Conservation (phyloP, 305 asterid genomes). For the Fraxinus velutina region DNA sequence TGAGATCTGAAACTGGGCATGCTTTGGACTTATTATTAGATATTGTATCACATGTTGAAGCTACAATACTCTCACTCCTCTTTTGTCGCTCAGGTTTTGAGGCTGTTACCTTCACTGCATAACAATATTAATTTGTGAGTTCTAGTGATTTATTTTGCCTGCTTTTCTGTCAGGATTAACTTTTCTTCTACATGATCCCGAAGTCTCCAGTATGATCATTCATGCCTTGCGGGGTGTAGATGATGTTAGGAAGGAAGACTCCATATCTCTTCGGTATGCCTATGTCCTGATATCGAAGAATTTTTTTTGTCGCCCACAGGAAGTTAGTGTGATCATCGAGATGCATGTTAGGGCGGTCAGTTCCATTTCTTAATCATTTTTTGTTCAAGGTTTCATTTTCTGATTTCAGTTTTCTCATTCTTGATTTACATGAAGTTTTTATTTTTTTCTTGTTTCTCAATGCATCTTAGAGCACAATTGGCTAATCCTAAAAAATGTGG, state of each 20-base stretch:
- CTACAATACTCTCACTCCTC: conserved; percentile 66
- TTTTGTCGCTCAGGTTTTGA: conserved; percentile 76
- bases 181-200: conserved; percentile 76
- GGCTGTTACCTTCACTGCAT: conserved; percentile 16
- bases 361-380: conserved; percentile 22
- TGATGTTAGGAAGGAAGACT: conserved; percentile 52
- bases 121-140: conserved; percentile 12
- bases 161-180: conserved; percentile 60
- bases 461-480: neutral
- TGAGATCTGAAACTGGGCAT: conserved; percentile 62
- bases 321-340: conserved; percentile 69
- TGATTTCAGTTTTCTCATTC: conserved; percentile 10
- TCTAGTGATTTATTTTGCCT: conserved; percentile 26
- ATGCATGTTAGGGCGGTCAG: conserved; percentile 81
- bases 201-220: conserved; percentile 58
- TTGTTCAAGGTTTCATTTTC: conserved; percentile 12
- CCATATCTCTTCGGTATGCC: conserved; percentile 76
- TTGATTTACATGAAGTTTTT: neutral
- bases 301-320: conserved; percentile 62
- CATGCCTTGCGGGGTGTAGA: conserved; percentile 61
- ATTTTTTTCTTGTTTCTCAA: neutral
- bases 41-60: conserved; percentile 64
- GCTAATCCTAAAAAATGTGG: neutral
- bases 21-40: conserved; percentile 58
- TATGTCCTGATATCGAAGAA: conserved; percentile 75